Evolutionary conservation across 2,329 filamentous ascomycete species (phyloP), one percentile per base, ranked within the genome.

Genomic region (Fusarium abutilonis): DNA sequence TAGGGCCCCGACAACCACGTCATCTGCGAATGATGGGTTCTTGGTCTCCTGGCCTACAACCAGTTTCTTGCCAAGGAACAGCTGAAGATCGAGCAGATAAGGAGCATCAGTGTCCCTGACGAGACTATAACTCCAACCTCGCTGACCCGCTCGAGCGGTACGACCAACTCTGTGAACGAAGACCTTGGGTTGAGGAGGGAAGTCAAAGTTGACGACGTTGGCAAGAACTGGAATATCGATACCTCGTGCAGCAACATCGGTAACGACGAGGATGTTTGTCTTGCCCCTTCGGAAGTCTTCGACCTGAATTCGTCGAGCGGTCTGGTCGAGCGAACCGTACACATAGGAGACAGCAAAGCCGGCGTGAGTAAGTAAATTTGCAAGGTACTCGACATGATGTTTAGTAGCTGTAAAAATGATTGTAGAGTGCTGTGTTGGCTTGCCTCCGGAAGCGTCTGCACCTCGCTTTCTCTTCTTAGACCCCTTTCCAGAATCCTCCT

Each of bases 151-250:
- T 84, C 95, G 88, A 36, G 95, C 96, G 23, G 96, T 99, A 78
- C 95, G 89, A 70, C 95, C 95, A 42, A 99, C 95, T 73, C 95
- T 89, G 77, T 99, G 95, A 26, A 99, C 90, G 70, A 96, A 99
- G 38, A 99, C 88, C 78, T 99, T 99, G 17, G 95, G 92, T 71
- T 98, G 95, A 2, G 94, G 91, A 4, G 95, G 94, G 65, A 99
- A 99, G 73, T 98, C 94, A 77, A 96, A 99, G 80, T 99, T 98
- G 80, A 99, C 94, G 56, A 99, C 95, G 73, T 99, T 98, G 53
- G 92, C 93, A 32, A 99, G 83, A 42, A 97, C 86, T 0, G 95
- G 95, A 67, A 99, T 97, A 86, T 99, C 95, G 60, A 99, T 96
- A 86, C 95, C 94, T 82, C 95, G 86, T 19, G 95, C 95, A 13